A percentile compares a stretch with the other conserved stretches of the same genome.
Evolutionary conservation across 495 filamentous ascomycete species (phyloP).

Genomic region (Aspergillus baeticus): DNA sequence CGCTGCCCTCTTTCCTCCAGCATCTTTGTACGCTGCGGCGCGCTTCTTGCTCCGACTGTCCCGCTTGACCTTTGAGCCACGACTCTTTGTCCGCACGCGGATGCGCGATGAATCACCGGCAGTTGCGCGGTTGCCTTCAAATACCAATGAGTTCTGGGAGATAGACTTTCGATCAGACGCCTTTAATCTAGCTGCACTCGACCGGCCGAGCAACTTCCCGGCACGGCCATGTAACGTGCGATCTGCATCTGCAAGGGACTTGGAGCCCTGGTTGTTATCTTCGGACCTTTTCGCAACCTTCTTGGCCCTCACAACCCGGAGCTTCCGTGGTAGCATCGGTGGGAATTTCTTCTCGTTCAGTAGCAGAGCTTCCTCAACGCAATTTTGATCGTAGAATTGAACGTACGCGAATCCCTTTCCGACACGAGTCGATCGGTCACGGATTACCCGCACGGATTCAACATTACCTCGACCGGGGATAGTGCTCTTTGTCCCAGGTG

Average conservation of each 20-base stretch:
- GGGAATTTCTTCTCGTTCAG: conserved; percentile 89
- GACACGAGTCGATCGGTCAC: conserved; percentile 84
- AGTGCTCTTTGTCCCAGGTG: conserved; percentile 40
- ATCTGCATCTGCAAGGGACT: conserved; percentile 62
- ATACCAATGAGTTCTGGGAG: conserved; percentile 64
- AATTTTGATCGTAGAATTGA: conserved; percentile 86
- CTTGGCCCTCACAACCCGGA: conserved; percentile 84
- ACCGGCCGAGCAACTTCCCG: conserved; percentile 75
- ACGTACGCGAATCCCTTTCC: conserved; percentile 98
- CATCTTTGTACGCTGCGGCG: conserved; percentile 65
- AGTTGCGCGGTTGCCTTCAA: conserved; percentile 86
- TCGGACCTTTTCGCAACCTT: conserved; percentile 67
- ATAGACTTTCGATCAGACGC: conserved; percentile 33
- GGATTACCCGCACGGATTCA: conserved; percentile 90
- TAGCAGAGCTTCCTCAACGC: conserved; percentile 83
- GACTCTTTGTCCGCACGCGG: conserved; percentile 58
- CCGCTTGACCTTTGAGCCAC: conserved; percentile 53
- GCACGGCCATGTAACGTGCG: conserved; percentile 78
- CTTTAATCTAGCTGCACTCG: conserved; percentile 67
- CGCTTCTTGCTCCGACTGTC: conserved; percentile 53
- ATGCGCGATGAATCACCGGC: conserved; percentile 62
- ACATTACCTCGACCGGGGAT: conserved; percentile 62
- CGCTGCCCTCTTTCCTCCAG: conserved; percentile 44
- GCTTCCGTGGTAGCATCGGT: conserved; percentile 81
- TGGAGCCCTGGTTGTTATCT: conserved; percentile 37